A percentile compares a stretch with the other conserved stretches of the same genome.
Conservation (phyloP, 2,329 filamentous ascomycete genomes). For the Sporothrix curviconia region DNA sequence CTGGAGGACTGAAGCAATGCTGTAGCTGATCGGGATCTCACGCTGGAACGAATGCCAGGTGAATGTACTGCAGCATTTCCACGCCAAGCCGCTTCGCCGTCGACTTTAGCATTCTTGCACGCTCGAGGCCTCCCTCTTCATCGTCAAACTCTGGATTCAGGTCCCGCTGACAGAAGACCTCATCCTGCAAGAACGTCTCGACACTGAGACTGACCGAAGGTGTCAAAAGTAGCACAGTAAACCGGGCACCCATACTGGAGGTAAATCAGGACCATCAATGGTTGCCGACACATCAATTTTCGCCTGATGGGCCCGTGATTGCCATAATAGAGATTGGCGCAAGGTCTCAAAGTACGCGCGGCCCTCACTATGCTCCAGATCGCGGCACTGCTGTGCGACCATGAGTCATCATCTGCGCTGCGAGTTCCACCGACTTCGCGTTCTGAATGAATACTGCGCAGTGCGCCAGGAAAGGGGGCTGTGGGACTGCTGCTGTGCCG, state of each 20-base stretch:
- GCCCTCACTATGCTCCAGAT: conserved; percentile 42
- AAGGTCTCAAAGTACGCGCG: conserved; percentile 42
- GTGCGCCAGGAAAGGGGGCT: conserved; percentile 54
- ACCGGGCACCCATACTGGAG: conserved; percentile 45
- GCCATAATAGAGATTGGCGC: conserved; percentile 28
- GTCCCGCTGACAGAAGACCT: conserved; percentile 36
- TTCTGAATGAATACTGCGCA: conserved; percentile 43
- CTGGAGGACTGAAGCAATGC: conserved; percentile 37
- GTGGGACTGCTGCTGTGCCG: conserved; percentile 38
- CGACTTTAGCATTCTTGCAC: conserved; percentile 28
- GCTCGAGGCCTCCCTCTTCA: conserved; percentile 26
- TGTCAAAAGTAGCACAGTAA: conserved; percentile 43
- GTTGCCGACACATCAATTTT: neutral
- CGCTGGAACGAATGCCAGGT: conserved; percentile 40
- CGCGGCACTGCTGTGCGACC: conserved; percentile 38
- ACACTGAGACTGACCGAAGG: conserved; percentile 35
- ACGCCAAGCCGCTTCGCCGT: conserved; percentile 37
- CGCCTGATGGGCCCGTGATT: neutral
- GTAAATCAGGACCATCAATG: conserved; percentile 22
- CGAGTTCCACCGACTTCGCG: conserved; percentile 30
- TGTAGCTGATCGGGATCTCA: conserved; percentile 35
- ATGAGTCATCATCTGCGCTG: conserved; percentile 37
- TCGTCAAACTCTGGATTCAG: conserved; percentile 25
- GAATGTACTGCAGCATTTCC: conserved; percentile 40
- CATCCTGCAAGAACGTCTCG: conserved; percentile 37